These are phyloP conservation scores for Gentiana straminea DNA, from an alignment of 257 asterid species.

Conservation along the genomic window DNA sequence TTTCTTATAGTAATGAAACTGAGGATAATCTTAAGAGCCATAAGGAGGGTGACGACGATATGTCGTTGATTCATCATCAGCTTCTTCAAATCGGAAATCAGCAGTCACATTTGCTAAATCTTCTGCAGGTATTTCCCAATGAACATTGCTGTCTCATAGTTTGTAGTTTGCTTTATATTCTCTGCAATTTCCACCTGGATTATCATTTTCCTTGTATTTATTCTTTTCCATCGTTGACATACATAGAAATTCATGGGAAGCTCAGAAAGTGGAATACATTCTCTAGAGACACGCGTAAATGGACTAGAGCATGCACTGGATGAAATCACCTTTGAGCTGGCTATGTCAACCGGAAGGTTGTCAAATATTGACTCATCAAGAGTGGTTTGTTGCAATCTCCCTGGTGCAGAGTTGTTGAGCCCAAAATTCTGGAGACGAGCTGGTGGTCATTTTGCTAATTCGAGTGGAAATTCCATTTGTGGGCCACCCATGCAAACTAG, in stretches of 20 bases:
- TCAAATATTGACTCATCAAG: conserved; percentile 29
- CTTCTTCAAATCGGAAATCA: conserved; percentile 86
- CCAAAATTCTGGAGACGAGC: conserved; percentile 70
- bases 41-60: conserved; percentile 61
- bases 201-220: conserved; percentile 2
- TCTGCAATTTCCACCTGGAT: no score
- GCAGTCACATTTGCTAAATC: conserved; percentile 70
- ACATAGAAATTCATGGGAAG: conserved; percentile 74
- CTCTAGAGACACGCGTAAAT: conserved; percentile 81
- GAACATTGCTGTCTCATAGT: not conserved
- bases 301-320: conserved; percentile 91
- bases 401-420: conserved; percentile 65
- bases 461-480: conserved; percentile 27
- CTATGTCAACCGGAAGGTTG: conserved; percentile 64
- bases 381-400: conserved; percentile 55
- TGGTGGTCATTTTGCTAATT: conserved; percentile 26
- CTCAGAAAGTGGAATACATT: conserved; percentile 64
- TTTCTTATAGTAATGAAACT: conserved; percentile 35
- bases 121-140: conserved; percentile 58
- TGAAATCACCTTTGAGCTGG: conserved; percentile 76
- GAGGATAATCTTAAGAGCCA: conserved; percentile 29
- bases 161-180: not conserved
- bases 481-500: conserved; percentile 12
- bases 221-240: conserved; percentile 2
- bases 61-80: conserved; percentile 59